Evolutionary conservation across 2,329 filamentous ascomycete species (phyloP), one percentile per base, ranked within the genome.

Genomic region (Apiospora kogelbergensis): DNA sequence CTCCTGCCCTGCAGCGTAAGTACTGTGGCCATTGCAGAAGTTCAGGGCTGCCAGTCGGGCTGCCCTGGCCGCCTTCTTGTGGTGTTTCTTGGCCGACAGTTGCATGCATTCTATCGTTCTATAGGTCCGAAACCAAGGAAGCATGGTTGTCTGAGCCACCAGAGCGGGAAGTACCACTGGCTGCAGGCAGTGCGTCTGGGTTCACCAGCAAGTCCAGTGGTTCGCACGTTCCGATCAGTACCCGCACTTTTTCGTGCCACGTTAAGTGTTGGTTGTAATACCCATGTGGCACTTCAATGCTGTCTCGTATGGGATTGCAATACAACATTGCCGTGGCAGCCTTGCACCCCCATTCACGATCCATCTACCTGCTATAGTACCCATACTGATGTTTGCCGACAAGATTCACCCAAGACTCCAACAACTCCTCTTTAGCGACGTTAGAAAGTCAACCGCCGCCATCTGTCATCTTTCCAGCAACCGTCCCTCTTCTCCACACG

Each of bases 391-490:
- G 72, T 68, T 68, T n/a, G 76, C 75, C 70, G 73, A 71, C 78
- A 67, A 89, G 87, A 83, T 88, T 87, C 80, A 84, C 80, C 76
- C 85, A 87, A 76, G 86, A 88, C 75, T 80, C 84, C 75, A 83
- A 79, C 77, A 82, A 82, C 71, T 82, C 85, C 72, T 81, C 86
- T 74, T 81, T 88, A 74, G 44, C 63, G 37, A 83, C 84, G 73
- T 82, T 88, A 79, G 86, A 88, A 78, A 84, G 77, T 71, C 78
- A 85, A 72, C 76, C 83, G 68, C 85, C 87, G 76, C 81, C 84
- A 71, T 80, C 85, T 68, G 81, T 86, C 74, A 78, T 88, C 71
- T 88, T 87, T 77, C 82, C 84, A 76, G 82, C 85, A 37, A 46
- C 65, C 20, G 65, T 66, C 72, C 80, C 84, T 65, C 76, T 83